Base-by-base conservation (phyloP, 2,329 filamentous ascomycete species). In the Ophiostoma piceae region DNA sequence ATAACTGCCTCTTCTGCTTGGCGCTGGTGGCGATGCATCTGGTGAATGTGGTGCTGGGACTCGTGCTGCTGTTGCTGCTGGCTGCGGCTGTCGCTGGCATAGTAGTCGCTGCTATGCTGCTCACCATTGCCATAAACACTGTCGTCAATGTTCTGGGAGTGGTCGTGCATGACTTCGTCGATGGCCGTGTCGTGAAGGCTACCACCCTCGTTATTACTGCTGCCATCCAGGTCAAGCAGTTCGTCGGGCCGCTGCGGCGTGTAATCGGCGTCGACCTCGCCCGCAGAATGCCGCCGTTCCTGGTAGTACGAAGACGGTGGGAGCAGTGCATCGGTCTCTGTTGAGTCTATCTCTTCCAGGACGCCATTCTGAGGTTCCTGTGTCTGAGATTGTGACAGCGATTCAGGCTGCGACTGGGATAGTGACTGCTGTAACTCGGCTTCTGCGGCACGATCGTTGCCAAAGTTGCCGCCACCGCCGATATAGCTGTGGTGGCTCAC, bases 221-320 rank as follows among this genome's bases (percentile, higher is more conserved):
- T 19, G 47, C 35, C 76, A 41, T 86, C 84, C 54, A 92, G 78
- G 74, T 90, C 86, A 66, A 90, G 87, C 68, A 93, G 79, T 71
- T 88, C 85, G 14, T 69, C 71, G 16, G 66, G 70, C 11, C 64
- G 32, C 73, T 88, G 87, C 69, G 85, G 83, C 70, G 82, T 84
- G 76, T 79, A 85, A 81, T 84, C 83, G 43, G 89, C 84, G 73
- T 91, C 88, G 64, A 92, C 85, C 11, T 87, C 88, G 71, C 91
- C 91, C 67, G 93, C 91, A 12, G 89, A 91, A 78, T 92, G 92
- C 70, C 92, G 84, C 73, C 92, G 83, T 75, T 92, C 89, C 67
- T 84, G 83, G 37, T 77, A 75, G n/a, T 73, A 78, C 14, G 79
- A 75, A 51, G 82, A 70, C 9, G 73, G 73, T 47, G 73, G 75